Conservation (phyloP, 805 yeast species). For the Metschnikowia matae region DNA sequence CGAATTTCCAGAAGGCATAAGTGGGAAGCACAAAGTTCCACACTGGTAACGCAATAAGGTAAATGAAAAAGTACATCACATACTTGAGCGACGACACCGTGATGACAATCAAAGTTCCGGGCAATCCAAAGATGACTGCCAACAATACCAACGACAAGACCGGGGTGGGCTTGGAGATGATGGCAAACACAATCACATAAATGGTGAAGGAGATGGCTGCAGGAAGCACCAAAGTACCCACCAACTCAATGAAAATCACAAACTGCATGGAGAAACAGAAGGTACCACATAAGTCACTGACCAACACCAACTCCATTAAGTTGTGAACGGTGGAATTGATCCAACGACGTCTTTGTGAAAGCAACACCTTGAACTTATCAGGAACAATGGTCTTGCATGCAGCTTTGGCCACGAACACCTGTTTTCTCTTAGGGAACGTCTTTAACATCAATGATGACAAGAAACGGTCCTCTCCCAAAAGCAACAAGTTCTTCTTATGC, state of each 20-base stretch:
- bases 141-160: slow-evolving; percentile 69
- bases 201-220: slow-evolving; percentile 81
- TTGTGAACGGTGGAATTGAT: slow-evolving; percentile 93
- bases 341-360: slow-evolving; percentile 96
- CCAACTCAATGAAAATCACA: slow-evolving; percentile 73
- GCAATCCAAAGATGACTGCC: slow-evolving; percentile 78
- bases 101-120: slow-evolving; percentile 74
- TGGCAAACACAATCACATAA: slow-evolving; percentile 70
- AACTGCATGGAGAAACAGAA: slow-evolving; percentile 95
- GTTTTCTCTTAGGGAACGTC: slow-evolving; percentile 87
- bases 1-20: slow-evolving; percentile 92
- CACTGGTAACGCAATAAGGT: slow-evolving; percentile 78
- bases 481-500: slow-evolving; percentile 78
- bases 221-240: slow-evolving; percentile 86
- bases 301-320: slow-evolving; percentile 78
- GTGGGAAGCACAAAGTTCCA: slow-evolving; percentile 89
- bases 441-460: slow-evolving; percentile 79
- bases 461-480: slow-evolving; percentile 89
- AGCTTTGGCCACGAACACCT: slow-evolving; percentile 82
- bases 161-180: slow-evolving; percentile 73
- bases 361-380: slow-evolving; percentile 65
- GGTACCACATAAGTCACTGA: slow-evolving; percentile 87
- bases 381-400: slow-evolving; percentile 93
- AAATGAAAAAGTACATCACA: slow-evolving; percentile 73
- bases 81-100: slow-evolving; percentile 75